These are phyloP conservation scores for Benincasa hispida DNA, from an alignment of 306 rosid species.

Conservation along the genomic window DNA sequence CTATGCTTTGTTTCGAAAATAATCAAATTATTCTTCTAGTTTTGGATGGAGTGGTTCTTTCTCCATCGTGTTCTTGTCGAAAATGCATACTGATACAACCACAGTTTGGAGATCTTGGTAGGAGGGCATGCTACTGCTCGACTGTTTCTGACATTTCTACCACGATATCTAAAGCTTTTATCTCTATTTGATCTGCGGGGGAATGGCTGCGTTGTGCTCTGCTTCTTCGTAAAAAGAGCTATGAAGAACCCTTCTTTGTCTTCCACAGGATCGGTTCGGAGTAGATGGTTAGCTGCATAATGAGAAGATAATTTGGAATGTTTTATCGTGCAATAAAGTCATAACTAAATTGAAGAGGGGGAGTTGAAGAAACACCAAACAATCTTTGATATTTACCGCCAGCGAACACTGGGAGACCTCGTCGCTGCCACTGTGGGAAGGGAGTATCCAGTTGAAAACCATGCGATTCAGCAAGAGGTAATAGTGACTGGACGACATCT, in stretches of 20 bases:
- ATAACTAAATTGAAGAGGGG: not conserved
- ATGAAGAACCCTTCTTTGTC: slow-evolving; percentile 90
- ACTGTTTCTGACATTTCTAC: not conserved
- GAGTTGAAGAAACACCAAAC: not conserved
- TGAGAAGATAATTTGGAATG: not conserved
- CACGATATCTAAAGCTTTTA: not conserved
- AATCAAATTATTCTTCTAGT: not conserved
- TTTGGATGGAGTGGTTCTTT: not conserved
- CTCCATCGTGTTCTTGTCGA: not conserved
- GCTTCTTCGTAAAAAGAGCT: slow-evolving; percentile 43
- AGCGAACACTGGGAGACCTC: slow-evolving; percentile 5
- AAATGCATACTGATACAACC: slow-evolving; percentile 12
- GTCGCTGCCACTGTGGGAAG: slow-evolving; percentile 10
- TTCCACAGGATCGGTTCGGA: slow-evolving; percentile 53
- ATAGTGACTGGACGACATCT: slow-evolving; percentile 52
- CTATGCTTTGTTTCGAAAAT: not conserved
- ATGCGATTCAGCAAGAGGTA: slow-evolving; percentile 46
- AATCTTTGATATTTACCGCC: not conserved
- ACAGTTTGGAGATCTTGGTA: slow-evolving; percentile 21
- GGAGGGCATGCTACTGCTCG: slow-evolving; percentile 2
- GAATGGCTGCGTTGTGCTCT: not conserved
- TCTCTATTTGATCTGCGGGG: not conserved
- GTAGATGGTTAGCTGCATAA: slow-evolving; percentile 11
- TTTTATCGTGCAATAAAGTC: not conserved
- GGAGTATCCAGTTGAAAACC: slow-evolving; percentile 11